Evolutionary conservation across 2,329 filamentous ascomycete species (phyloP), one percentile per base, ranked within the genome.

Genomic region (Chaetomiaceae sp.): DNA sequence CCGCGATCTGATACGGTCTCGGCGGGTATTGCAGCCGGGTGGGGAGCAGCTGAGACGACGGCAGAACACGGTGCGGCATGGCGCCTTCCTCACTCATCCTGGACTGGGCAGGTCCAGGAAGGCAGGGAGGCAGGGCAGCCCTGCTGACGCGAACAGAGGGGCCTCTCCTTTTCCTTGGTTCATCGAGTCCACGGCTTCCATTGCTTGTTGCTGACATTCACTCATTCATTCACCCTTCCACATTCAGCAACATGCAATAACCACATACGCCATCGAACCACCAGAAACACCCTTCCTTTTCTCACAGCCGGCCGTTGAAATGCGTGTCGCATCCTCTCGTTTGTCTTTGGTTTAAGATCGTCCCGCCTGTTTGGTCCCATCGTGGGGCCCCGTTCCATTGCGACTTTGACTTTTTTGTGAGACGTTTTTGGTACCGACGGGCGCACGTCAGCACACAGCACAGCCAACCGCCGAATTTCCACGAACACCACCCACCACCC

Each of bases 321-420:
- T 53, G 53, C 54, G 55, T 48, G 53, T 48, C 51, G 55, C 55
- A 56, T 56, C 42, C 58, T 51, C 53, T 60, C 58, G 55, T 59
- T 60, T 53, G 35, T 23, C 14, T 46, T 57, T 54, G 25, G 53
- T 55, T 53, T 53, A 49, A 56, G 33, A 52, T 49, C 30, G 27
- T 48, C 35, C 37, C 42, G 23, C 17, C n/a, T 33, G 13, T 34
- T n/a, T 30, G 20, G 21, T 30, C 39, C 21, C 43, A 17, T 44
- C 44, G 41, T 39, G 43, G 53, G 44, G 40, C 47, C 30, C 34
- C n/a, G n/a, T n/a, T 30, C 43, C 45, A 48, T 44, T 49, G 37
- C 30, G 10, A n/a, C n/a, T n/a, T n/a, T n/a, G n/a, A n/a, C n/a
- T n/a, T n/a, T n/a, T n/a, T n/a, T n/a, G n/a, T n/a, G n/a, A n/a